Percentiles rank a stretch among this genome's conserved stretches.
These are phyloP conservation scores for Herpotrichia juniperi DNA, from an alignment of 2,329 filamentous ascomycete species.

Conservation along the genomic window DNA sequence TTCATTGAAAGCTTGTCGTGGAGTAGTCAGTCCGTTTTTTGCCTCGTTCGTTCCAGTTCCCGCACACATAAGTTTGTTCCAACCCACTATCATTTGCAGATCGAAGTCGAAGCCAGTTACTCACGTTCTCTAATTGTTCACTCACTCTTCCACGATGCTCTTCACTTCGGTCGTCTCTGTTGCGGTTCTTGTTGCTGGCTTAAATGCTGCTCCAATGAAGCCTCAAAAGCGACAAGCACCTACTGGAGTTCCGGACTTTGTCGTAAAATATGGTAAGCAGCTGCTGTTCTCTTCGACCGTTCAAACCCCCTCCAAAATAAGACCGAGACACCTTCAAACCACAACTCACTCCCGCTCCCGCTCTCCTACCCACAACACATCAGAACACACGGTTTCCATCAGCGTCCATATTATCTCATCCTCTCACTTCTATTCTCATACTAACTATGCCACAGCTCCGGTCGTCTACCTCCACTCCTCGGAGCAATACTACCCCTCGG, in stretches of 20 bases:
- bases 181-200: conserved; percentile 18
- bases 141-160: conserved; percentile 15
- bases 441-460: conserved; percentile 46
- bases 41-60: not conserved
- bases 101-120: not conserved
- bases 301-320: conserved; percentile 1
- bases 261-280: conserved; percentile 45
- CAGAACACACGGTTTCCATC: not conserved
- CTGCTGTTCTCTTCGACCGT: not conserved
- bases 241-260: conserved; percentile 41
- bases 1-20: not conserved
- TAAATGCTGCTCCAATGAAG: conserved; percentile 21
- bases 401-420: not conserved
- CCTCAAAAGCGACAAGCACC: conserved; percentile 27
- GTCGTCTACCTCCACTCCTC: conserved; percentile 51
- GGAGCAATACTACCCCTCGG: conserved; percentile 53
- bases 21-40: not conserved
- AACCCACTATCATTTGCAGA: not conserved
- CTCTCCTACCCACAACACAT: no score
- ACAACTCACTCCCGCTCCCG: no score
- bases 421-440: not conserved
- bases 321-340: not conserved
- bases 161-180: conserved; percentile 14
- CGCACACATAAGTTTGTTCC: not conserved
- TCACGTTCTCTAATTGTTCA: conserved; percentile 1